Base-by-base conservation (phyloP, 148 eudicot genomes). In the Beta vulgaris region DNA sequence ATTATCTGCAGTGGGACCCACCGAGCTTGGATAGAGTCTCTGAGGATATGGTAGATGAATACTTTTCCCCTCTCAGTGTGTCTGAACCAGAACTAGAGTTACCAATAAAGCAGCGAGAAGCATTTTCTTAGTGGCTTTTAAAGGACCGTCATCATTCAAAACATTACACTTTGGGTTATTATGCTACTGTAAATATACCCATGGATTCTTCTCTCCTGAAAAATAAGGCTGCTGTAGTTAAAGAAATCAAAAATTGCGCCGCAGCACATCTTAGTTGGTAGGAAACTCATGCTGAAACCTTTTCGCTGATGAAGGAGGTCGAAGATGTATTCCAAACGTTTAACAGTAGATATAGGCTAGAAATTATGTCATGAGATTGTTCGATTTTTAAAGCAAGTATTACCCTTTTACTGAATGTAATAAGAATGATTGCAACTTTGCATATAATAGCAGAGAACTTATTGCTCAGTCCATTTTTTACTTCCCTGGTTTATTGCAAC, bases 1-100 rank as follows among this genome's bases (percentile, higher is more conserved):
- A 42, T 58, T 31, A 69, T 79, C 67, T 76, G 81, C 86, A 93
- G 98, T 93, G 98, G 98, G 84, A 93, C 79, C 98, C 98, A 39
- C 97, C 98, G 44, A 88, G 87, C 75, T 68, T 91, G 77, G 91
- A 90, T 64, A 76, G 61, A 73, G 97, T 93, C 73, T 76, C 97
- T 9, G 58, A 81, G 51, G 97, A 93, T 79, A 93, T 93, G 98
- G 93, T 93, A 23, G 97, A 93, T 80, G 84, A 82, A 77, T 91
- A 91, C 42, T 85, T 91, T 65, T 79, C 93, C 23, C 89, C 81
- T 26, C 82, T 91, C 32, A 77, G 84, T 28, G 76, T 79, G 60
- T 66, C 80, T 16, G 98, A 91, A 79, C 88, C 90, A 25, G 98
- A 93, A 12, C 84, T 93, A 15, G 89, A 87, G 29, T 82, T 93